Evolutionary conservation across 352 stramenopile genomes (phyloP), one percentile per base, ranked within the genome.

Genomic region (Pythium grandisporangium): DNA sequence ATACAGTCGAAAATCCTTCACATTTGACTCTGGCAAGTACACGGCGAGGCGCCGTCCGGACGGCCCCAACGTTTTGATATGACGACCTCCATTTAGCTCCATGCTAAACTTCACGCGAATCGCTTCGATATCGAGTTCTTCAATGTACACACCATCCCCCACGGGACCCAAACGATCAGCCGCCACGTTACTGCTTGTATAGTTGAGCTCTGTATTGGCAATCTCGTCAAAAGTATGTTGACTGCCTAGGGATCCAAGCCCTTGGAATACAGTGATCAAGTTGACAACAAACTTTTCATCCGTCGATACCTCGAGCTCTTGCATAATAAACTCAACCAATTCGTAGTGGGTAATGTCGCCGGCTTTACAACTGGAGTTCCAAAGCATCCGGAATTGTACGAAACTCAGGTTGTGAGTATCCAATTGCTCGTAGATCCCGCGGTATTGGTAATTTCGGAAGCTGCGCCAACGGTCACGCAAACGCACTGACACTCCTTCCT

Each of bases 281-380:
- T 94, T 89, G 13, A 91, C 81, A 5, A 94, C 77, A 59, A 94
- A 94, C 55, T 92, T 94, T 44, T 94, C 81, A 53, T 94, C 81
- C 1, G 81, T 94, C 12, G 78, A 92, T 12, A 94, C 74, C 47
- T 91, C 78, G n/a, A 94, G 40, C 35, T 94, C 81, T 55, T 91
- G 78, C 66, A 94, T 79, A 19, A 86, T 71, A 11, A 94, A 66
- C 55, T 94, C 75, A 21, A 94, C 72, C 5, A 92, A 54, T 40
- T 94, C 81, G 35, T 89, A 91, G 47, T 94, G 81, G 14, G 60
- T 79, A 36, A 94, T 86, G 33, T 87, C 70, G 0, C 78, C 78
- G 6, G 81, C 74, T 17, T 74, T 76, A 49, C 69, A 88, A 21
- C 59, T 76, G 17, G 72, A 72, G 46, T 92, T 93, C 78, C 79